Evolutionary conservation across 306 rosid species (phyloP).

Genomic region (Sesbania bispinosa): DNA sequence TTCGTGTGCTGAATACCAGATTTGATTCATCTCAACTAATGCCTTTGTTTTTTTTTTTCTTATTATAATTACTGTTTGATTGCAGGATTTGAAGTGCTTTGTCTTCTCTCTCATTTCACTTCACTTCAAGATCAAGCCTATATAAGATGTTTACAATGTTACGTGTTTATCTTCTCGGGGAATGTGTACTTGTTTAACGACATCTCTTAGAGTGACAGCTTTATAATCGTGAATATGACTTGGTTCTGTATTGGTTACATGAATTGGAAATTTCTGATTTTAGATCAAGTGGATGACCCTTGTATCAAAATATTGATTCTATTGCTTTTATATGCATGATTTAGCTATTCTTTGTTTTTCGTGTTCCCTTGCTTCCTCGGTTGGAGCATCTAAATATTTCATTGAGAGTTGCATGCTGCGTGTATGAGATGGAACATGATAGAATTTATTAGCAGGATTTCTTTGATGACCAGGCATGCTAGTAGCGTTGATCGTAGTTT

Average conservation of each 20-base stretch:
- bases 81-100: constrained; percentile 95
- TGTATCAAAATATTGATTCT: neutral
- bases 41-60: neutral
- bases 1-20: neutral
- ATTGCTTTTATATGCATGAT: constrained; percentile 7
- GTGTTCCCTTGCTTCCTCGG: neutral
- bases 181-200: constrained; percentile 13
- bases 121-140: constrained; percentile 97
- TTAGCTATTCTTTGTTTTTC: neutral
- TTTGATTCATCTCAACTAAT: neutral
- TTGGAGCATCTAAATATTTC: neutral
- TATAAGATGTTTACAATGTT: constrained; percentile 34
- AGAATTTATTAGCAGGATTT: neutral
- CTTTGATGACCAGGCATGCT: neutral
- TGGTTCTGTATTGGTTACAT: neutral
- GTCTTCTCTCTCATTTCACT: constrained; percentile 94
- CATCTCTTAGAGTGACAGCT: neutral
- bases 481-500: no score
- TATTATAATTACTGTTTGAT: constrained; percentile 22
- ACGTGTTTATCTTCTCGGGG: constrained; percentile 1
- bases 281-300: neutral
- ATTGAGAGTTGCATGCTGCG: neutral
- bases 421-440: neutral
- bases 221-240: neutral
- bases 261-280: constrained; percentile 5